A percentile compares a stretch with the other conserved stretches of the same genome.
These are phyloP conservation scores for Rusavskia elegans DNA, from an alignment of 495 filamentous ascomycete genomes.

Conservation along the genomic window DNA sequence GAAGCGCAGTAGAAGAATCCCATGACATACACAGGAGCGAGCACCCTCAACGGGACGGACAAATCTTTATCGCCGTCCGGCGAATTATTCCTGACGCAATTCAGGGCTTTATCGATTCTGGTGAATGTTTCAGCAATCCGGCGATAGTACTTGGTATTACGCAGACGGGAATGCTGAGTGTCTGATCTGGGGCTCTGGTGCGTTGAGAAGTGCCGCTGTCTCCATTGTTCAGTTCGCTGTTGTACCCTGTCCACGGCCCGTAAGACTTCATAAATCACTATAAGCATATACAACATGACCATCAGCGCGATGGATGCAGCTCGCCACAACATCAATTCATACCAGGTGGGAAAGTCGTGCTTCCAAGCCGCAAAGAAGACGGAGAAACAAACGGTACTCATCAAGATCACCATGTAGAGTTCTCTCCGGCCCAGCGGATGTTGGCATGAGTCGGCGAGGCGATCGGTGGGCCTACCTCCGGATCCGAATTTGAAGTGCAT, in stretches of 20 bases:
- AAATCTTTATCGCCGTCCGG: not conserved
- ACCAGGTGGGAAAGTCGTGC: constrained; percentile 10
- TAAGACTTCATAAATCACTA: not conserved
- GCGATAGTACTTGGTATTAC: not conserved
- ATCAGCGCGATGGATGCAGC: not conserved
- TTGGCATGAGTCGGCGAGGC: not conserved
- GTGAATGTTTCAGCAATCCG: not conserved
- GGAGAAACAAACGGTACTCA: constrained; percentile 6
- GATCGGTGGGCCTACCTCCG: not conserved
- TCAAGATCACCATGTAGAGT: not conserved
- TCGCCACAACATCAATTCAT: constrained; percentile 10
- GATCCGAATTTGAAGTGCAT: not conserved
- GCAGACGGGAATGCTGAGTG: no score
- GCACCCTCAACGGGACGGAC: not conserved
- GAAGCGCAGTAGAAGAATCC: not conserved
- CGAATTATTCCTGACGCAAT: not conserved
- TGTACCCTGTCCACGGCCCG: not conserved
- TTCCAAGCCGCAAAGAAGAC: constrained; percentile 13
- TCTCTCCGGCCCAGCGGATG: not conserved
- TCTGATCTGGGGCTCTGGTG: not conserved
- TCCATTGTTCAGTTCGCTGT: not conserved
- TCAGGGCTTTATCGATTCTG: not conserved
- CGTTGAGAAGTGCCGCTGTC: not conserved
- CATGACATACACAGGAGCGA: constrained; percentile 1
- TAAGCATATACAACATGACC: constrained; percentile 1